A percentile compares a stretch with the other conserved stretches of the same genome.
Evolutionary conservation across 805 yeast species (phyloP).

Genomic region (Martiniozyma abietophila): DNA sequence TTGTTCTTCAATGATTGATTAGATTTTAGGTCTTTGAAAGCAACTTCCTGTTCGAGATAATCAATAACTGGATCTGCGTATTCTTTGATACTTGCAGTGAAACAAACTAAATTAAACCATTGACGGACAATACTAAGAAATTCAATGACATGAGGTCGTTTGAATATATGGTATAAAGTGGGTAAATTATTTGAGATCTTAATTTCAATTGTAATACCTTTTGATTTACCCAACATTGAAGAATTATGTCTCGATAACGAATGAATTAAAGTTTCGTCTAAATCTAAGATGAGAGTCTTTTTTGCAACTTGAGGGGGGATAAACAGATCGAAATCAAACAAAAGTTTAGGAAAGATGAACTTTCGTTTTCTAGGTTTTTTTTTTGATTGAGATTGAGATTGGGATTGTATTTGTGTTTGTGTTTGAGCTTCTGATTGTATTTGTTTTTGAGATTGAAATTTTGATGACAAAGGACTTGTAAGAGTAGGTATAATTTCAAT

Average conservation of each 20-base stretch:
- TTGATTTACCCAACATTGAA: conserved; percentile 32
- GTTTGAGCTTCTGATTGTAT: too few relatives aligned
- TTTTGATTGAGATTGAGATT: too few relatives aligned
- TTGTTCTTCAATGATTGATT: conserved; percentile 7
- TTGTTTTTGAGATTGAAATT: too few relatives aligned
- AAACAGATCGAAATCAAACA: conserved; percentile 26
- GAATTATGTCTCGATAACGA: conserved; percentile 63
- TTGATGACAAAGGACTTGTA: too few relatives aligned
- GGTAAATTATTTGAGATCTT: conserved; percentile 53
- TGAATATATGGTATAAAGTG: conserved; percentile 80
- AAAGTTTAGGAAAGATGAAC: conserved; percentile 27
- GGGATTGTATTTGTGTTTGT: too few relatives aligned
- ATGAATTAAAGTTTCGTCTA: conserved; percentile 92
- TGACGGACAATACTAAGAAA: conserved; percentile 68
- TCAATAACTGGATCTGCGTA: conserved; percentile 97
- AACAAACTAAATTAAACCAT: conserved; percentile 86
- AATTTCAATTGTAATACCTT: conserved; percentile 77
- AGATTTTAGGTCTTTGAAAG: conserved; percentile 19
- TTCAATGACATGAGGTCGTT: conserved; percentile 84
- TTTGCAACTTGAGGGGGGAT: conserved; percentile 23
- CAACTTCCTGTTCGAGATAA: conserved; percentile 64
- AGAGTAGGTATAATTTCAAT: too few relatives aligned
- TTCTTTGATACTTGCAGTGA: conserved; percentile 90
- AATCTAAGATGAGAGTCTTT: conserved; percentile 75
- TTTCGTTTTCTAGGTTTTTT: conserved; percentile 17